Evolutionary conservation across 192 early-diverging fungal genomes (phyloP).

Genomic region (Umbelopsis ramanniana): DNA sequence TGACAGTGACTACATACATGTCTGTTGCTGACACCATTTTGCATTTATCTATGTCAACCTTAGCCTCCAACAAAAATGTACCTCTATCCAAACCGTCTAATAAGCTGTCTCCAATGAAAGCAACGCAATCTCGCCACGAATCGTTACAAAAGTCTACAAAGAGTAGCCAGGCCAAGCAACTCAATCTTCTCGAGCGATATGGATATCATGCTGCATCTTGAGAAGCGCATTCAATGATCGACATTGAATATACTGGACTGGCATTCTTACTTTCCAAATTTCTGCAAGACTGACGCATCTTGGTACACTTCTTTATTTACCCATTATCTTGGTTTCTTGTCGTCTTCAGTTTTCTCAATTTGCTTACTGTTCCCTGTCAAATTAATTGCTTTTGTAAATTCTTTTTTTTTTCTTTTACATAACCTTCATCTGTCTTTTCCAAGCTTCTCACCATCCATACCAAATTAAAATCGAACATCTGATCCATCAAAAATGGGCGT

Average conservation of each 20-base stretch:
- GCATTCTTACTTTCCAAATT: too few relatives aligned
- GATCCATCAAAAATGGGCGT: not conserved
- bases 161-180: not conserved
- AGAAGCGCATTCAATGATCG: not conserved
- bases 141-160: not conserved
- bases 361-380: too few relatives aligned
- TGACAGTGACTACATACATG: too few relatives aligned
- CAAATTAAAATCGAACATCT: not conserved
- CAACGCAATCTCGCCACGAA: not conserved
- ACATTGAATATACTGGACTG: too few relatives aligned
- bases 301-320: too few relatives aligned
- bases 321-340: too few relatives aligned
- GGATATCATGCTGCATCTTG: conserved; percentile 2
- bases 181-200: conserved; percentile 10
- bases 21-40: not conserved
- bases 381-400: too few relatives aligned
- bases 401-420: too few relatives aligned
- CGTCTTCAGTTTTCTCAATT: too few relatives aligned
- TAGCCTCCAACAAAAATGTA: not conserved
- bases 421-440: too few relatives aligned
- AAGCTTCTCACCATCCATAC: not conserved
- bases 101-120: not conserved
- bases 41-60: not conserved
- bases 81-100: not conserved
- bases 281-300: too few relatives aligned